Conservation (phyloP, 352 stramenopile species). For the Sclerospora graminicola region DNA sequence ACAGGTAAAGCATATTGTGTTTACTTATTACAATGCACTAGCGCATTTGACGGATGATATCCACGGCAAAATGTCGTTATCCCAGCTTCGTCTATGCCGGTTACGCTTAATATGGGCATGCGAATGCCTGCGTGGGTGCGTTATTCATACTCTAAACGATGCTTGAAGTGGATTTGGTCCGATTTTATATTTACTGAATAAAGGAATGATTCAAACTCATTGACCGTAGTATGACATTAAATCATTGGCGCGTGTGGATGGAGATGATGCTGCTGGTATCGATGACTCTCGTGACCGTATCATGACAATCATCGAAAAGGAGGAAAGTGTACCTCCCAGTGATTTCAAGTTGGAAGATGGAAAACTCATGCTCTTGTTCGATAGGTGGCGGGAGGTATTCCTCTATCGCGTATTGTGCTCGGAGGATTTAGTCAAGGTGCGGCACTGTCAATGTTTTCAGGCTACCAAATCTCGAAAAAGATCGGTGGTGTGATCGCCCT, state of each 20-base stretch:
- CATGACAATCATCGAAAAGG: slow-evolving; percentile 71
- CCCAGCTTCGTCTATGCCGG: slow-evolving; percentile 73
- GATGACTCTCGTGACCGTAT: slow-evolving; percentile 67
- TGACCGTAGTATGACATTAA: slow-evolving; percentile 89
- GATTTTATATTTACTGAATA: background rate
- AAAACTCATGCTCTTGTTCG: background rate
- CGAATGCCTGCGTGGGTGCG: slow-evolving; percentile 87
- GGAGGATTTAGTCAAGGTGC: slow-evolving; percentile 91
- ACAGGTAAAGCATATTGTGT: slow-evolving; percentile 23
- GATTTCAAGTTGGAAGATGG: background rate
- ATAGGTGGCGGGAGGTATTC: slow-evolving; percentile 45
- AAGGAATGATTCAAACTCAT: background rate
- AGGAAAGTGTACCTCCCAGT: slow-evolving; percentile 7
- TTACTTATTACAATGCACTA: background rate
- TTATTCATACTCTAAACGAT: background rate
- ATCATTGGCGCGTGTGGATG: slow-evolving; percentile 76
- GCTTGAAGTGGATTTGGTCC: too few relatives aligned
- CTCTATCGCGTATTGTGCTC: slow-evolving; percentile 87
- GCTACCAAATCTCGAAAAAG: slow-evolving; percentile 46
- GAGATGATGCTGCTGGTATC: slow-evolving; percentile 86
- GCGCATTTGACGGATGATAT: background rate
- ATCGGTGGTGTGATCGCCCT: slow-evolving; percentile 61
- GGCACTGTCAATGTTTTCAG: slow-evolving; percentile 83
- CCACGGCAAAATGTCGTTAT: background rate
- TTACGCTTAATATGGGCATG: slow-evolving; percentile 93